phyloP scores from a whole-genome alignment of 129 eudicot genomes.

The Gnaphalium uliginosum region DNA sequence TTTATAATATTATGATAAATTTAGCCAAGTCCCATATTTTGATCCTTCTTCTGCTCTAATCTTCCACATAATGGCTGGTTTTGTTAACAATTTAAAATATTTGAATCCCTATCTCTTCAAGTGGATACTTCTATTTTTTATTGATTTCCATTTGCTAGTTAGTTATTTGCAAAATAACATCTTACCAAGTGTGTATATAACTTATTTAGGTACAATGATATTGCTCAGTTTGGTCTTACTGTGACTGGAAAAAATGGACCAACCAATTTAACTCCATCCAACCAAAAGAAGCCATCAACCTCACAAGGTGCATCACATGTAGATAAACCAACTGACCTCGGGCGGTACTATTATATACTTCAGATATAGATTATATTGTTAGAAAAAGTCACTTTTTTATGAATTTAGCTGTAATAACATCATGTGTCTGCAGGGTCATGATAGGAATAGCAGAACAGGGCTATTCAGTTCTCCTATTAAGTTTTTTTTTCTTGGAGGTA shows the following conservation, averaged over 20 bases:
- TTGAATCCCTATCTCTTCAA: background rate
- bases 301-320: conserved; percentile 34
- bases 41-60: background rate
- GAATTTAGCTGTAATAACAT: conserved; percentile 17
- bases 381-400: background rate
- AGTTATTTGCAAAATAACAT: background rate
- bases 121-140: background rate
- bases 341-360: conserved; percentile 50
- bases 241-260: conserved; percentile 52
- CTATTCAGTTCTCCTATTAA: conserved; percentile 76
- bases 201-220: conserved; percentile 84
- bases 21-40: background rate
- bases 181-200: background rate
- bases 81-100: background rate
- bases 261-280: conserved; percentile 25
- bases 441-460: conserved; percentile 91
- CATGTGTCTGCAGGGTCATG: conserved; percentile 61
- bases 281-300: conserved; percentile 44
- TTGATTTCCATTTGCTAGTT: background rate
- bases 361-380: conserved; percentile 6
- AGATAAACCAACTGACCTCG: conserved; percentile 77
- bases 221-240: conserved; percentile 79
- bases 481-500: conserved; percentile 92
- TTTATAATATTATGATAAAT: background rate
- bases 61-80: background rate